These are phyloP conservation scores for Solanum clarkiae DNA, from an alignment of 257 asterid species.

Conservation along the genomic window DNA sequence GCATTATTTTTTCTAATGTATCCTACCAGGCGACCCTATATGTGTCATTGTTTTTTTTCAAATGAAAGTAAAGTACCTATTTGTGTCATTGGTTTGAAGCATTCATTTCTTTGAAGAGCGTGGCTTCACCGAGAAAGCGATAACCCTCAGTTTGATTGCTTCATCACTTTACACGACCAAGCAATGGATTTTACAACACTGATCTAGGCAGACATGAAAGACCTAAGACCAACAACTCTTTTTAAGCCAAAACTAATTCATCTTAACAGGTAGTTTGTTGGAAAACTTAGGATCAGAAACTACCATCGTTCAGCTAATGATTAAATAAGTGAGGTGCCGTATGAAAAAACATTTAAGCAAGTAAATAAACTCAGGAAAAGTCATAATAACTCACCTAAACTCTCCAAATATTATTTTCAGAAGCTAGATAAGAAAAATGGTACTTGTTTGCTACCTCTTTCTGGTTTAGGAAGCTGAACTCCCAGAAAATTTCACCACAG, in stretches of 20 bases:
- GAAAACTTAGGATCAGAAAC: neutral
- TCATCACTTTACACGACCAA: neutral
- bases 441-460: neutral
- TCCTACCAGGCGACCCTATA: neutral
- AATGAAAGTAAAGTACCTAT: neutral
- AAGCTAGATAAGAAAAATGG: neutral
- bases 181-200: neutral
- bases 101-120: neutral
- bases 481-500: neutral
- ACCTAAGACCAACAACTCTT: neutral
- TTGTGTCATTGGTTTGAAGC: neutral
- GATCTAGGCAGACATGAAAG: neutral
- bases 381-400: neutral
- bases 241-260: neutral
- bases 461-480: neutral
- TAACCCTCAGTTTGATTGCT: neutral
- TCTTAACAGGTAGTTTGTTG: neutral
- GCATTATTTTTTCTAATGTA: neutral
- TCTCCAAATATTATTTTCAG: neutral
- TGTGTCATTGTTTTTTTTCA: neutral
- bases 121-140: neutral
- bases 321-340: neutral
- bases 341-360: neutral
- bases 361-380: neutral
- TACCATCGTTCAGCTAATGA: neutral